A percentile compares a stretch with the other conserved stretches of the same genome.
phyloP scores from a whole-genome alignment of 2,329 filamentous ascomycete species.

The Fonsecaea pugnacius region DNA sequence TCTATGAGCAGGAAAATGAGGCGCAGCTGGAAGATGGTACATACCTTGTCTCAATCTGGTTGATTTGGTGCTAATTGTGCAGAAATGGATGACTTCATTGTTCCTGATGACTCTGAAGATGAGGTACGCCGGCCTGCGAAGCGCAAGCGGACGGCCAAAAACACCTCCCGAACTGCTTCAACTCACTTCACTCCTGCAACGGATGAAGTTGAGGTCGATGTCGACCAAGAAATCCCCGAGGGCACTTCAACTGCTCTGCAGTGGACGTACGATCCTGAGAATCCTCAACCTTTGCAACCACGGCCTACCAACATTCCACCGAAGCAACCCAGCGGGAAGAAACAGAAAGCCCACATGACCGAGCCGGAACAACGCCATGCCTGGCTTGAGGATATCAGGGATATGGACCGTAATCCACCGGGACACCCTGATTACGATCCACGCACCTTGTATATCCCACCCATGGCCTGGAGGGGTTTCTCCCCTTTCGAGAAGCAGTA shows the following conservation, averaged over 20 bases:
- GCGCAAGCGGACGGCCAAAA: constrained; percentile 62
- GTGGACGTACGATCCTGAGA: constrained; percentile 75
- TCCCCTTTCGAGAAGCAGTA: constrained; percentile 97
- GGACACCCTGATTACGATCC: constrained; percentile 89
- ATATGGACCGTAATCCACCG: constrained; percentile 79
- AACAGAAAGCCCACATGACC: constrained; percentile 73
- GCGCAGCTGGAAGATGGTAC: constrained; percentile 59
- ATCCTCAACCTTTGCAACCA: constrained; percentile 56
- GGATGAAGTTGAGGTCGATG: constrained; percentile 49
- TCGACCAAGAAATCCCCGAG: constrained; percentile 60
- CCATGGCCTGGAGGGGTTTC: constrained; percentile 77
- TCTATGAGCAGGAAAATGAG: constrained; percentile 67
- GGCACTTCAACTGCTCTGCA: constrained; percentile 73
- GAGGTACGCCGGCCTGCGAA: constrained; percentile 68
- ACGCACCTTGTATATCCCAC: constrained; percentile 86
- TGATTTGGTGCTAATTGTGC: constrained; percentile 39
- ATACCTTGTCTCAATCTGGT: neutral
- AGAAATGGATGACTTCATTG: constrained; percentile 87
- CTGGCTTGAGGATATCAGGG: constrained; percentile 84
- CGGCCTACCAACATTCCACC: constrained; percentile 46
- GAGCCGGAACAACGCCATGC: constrained; percentile 86
- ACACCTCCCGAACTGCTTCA: constrained; percentile 48
- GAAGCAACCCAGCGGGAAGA: constrained; percentile 46
- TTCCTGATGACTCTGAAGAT: constrained; percentile 82
- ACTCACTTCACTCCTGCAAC: constrained; percentile 48